Base-by-base conservation (phyloP, 306 rosid genomes). In the Inga oerstediana region DNA sequence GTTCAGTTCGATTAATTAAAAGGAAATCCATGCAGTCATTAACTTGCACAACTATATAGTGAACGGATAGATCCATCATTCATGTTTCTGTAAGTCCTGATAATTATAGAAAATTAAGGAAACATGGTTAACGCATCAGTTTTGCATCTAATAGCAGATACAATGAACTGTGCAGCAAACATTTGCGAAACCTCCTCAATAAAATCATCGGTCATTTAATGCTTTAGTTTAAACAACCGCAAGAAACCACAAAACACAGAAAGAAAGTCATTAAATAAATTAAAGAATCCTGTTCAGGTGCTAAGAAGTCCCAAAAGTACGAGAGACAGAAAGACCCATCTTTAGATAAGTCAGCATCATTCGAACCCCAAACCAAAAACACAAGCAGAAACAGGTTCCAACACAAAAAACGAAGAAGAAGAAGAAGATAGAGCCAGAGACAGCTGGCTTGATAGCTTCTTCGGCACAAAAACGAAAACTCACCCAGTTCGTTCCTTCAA, bases 1-100 rank as follows among this genome's bases (percentile, higher is more conserved):
- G 61, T 48, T 49, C 2, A 75, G 87, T 80, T 30, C 68, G 48
- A 43, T 69, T 14, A 69, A 80, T 68, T 65, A 10, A 34, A 56
- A 75, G 83, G 37, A 64, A 72, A 70, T 3, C 70, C 45, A 58
- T 12, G 72, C 14, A 59, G 64, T 58, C 74, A 52, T 10, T 10
- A 51, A 22, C 17, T 39, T 10, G 11, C 43, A 19, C 11, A 61
- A 32, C 72, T 5, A 7, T 30, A 13, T 8, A 44, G 78, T 61
- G 79, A 51, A 51, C 58, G 17, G 35, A 30, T 39, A 54, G 46
- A 48, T 61, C 30, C 49, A n/a, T n/a, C 30, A 64, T 27, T 27
- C 69, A 32, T 30, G 45, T 59, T 48, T 27, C 16, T 75, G 14
- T 22, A 61, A 41, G 65, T 7, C 17, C n/a, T 0, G 44, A 30